Evolutionary conservation across 1,139 yeast species (phyloP), one percentile per base, ranked within the genome.

Genomic region (Torulaspora pretoriensis): DNA sequence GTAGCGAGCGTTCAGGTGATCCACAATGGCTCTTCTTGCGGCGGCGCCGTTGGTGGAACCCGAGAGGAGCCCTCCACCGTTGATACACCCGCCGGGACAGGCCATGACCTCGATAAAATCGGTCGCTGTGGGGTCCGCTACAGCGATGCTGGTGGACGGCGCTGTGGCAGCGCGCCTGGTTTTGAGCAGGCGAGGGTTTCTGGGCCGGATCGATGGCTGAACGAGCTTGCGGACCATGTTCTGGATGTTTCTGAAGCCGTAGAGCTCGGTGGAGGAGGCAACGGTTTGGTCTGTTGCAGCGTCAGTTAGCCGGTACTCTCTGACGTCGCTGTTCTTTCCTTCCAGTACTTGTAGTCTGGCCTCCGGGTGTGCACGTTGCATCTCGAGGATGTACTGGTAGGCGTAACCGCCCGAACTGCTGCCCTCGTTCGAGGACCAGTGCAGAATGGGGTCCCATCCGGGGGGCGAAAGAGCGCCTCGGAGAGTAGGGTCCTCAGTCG

Each of bases 51-150:
- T 38, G 29, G 47, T 52, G 25, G 30, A 48, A 32, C 50, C 52
- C 12, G 60, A 32, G 23, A 63, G 37, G 59, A 89, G 92, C 0
- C 99, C 99, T 13, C 98, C 97, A 7, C 99, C 99, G 60, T 92
- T 92, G 47, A 90, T 85, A 60, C 98, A 92, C 1, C 98, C 99
- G 30, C 87, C 88, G 2, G 98, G 98, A 64, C 98, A 92, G 1
- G 98, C 98, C 97, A 89, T 90, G 29, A 92, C 85, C 59, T 92
- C 98, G 4, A 92, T 88, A 57, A 85, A 87, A 53, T 88, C 95
- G 57, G 87, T 83, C 37, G 71, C 73, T 14, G 77, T 67, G 1
- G 92, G 83, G 52, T 85, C 92, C 0, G 81, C 80, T 4, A 26
- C n/a, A 14, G 32, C 34, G 26, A 28, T 40, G 10, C 52, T 42